Evolutionary conservation across 768 basidiomycete species (phyloP).

Genomic region (Tulasnella calospora): DNA sequence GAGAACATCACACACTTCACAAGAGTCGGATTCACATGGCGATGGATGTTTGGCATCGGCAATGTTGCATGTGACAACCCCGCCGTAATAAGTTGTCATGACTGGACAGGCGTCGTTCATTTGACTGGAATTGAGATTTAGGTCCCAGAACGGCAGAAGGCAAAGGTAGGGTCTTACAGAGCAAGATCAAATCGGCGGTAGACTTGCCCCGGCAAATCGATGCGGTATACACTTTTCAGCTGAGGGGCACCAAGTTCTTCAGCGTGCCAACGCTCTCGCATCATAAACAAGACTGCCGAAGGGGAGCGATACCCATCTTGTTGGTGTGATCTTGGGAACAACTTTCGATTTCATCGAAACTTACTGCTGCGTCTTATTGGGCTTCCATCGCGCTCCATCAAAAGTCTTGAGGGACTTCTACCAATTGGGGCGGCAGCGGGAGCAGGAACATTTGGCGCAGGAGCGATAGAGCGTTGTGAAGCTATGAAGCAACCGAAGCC

Average conservation of each 20-base stretch:
- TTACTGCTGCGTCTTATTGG: not conserved
- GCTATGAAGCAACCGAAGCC: no score
- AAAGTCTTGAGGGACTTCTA: not conserved
- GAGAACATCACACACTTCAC: not conserved
- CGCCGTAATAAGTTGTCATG: not conserved
- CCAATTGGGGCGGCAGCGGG: not conserved
- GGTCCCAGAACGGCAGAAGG: not conserved
- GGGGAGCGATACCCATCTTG: not conserved
- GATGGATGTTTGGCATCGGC: not conserved
- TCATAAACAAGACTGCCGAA: not conserved
- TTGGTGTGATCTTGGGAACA: not conserved
- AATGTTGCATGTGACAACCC: not conserved
- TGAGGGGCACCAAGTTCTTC: not conserved
- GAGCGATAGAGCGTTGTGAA: no score
- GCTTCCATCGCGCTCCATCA: not conserved
- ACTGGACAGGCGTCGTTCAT: not conserved
- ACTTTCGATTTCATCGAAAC: no score
- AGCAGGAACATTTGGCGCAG: not conserved
- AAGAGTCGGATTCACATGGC: not conserved
- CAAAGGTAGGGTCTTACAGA: not conserved
- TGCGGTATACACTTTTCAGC: not conserved
- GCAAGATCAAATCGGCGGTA: not conserved
- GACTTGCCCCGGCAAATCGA: not conserved
- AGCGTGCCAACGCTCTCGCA: not conserved
- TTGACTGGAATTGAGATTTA: not conserved